Evolutionary conservation across 2,329 filamentous ascomycete genomes (phyloP).

Genomic region (Curvularia verruculosa): DNA sequence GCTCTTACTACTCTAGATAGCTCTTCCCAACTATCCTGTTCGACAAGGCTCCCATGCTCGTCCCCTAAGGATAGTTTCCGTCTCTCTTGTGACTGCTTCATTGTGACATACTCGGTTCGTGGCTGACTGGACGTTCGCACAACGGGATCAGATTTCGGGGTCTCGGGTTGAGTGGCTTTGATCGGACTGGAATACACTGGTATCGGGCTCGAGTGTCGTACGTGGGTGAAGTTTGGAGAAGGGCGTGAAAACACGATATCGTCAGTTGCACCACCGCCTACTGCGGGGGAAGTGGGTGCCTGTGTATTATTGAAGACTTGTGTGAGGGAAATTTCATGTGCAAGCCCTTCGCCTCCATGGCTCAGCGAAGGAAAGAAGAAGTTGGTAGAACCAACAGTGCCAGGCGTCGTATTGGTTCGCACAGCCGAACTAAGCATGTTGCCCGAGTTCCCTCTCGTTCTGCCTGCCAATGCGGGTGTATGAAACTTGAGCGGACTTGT

Average conservation of each 20-base stretch:
- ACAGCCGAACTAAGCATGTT: conserved; percentile 50
- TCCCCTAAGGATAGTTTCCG: conserved; percentile 32
- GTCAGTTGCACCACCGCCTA: conserved; percentile 47
- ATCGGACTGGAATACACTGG: conserved; percentile 49
- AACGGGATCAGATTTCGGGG: conserved; percentile 28
- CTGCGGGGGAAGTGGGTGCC: conserved; percentile 52
- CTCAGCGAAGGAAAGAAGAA: conserved; percentile 42
- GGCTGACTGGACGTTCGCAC: conserved; percentile 50
- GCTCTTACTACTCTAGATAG: conserved; percentile 28
- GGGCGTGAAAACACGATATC: conserved; percentile 54
- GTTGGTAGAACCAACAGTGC: conserved; percentile 46
- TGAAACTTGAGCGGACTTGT: conserved; percentile 48
- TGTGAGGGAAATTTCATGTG: conserved; percentile 50
- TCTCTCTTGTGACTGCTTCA: conserved; percentile 54
- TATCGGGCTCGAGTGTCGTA: conserved; percentile 47
- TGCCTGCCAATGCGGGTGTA: conserved; percentile 51
- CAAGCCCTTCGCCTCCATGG: conserved; percentile 24
- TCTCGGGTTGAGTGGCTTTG: conserved; percentile 31
- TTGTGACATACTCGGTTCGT: conserved; percentile 51
- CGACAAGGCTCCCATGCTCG: conserved; percentile 17
- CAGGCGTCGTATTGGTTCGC: conserved; percentile 51
- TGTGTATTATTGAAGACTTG: conserved; percentile 56
- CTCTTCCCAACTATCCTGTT: conserved; percentile 43
- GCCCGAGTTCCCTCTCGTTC: conserved; percentile 49
- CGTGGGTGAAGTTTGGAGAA: conserved; percentile 51